Evolutionary conservation across 2,329 filamentous ascomycete species (phyloP), one percentile per base, ranked within the genome.

Genomic region (Fusarium buharicum): DNA sequence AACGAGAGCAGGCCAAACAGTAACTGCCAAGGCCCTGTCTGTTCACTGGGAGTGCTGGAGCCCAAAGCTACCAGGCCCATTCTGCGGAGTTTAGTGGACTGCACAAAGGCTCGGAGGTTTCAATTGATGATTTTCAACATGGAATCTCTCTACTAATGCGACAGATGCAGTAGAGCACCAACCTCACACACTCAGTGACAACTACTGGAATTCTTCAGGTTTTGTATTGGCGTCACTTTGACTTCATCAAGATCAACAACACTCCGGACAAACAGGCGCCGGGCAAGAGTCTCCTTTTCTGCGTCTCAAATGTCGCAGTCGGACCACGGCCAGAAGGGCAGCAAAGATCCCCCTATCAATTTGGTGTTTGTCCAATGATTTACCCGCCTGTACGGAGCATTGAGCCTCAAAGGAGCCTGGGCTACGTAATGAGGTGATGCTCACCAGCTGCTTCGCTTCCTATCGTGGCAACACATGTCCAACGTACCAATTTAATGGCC

Each of bases 101-200:
- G 24, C 18, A 33, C 13, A 33, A n/a, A 33, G 13, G n/a, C n/a
- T 33, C 30, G 30, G 30, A 6, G 30, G 30, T 33, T 33, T 33
- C 30, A 33, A 33, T 13, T 33, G 55, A 59, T 59, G 56, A 59
- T 59, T 60, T 59, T 60, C 56, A 60, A 14, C 56, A 59, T 55
- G 55, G 47, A 63, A 36, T 48, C 40, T n/a, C n/a, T n/a, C n/a
- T n/a, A n/a, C n/a, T n/a, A 30, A 40, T 40, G 33, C 57, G 31
- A 54, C 22, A 43, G 43, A 49, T 54, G 33, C 48, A 27, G 20
- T n/a, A 36, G 27, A 38, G 17, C 43, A 45, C 53, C 22, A 24
- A 24, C 22, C 22, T 24, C 22, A 24, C 22, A 40, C 59, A 54
- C 34, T 49, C 18, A 18, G 34, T 17, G 20, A 7, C 39, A 39